Evolutionary conservation across 164 flowering plant genomes (phyloP), one percentile per base, ranked within the genome.

Genomic region (Magnolia kwangsiensis): DNA sequence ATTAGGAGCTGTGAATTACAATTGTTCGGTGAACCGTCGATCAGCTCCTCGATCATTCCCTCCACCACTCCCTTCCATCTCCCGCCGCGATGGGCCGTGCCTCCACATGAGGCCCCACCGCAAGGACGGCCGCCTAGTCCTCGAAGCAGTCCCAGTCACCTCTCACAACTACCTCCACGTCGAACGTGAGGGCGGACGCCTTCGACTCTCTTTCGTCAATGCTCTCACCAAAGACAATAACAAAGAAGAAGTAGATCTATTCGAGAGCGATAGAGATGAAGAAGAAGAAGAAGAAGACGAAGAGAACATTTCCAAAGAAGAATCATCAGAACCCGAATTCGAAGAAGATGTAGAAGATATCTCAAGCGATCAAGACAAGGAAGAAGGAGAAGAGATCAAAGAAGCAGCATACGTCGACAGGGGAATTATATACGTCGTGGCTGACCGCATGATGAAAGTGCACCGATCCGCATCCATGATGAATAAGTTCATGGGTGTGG

Each of bases 51-150:
- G 84, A 31, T 81, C 89, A 0, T 87, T 89, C 72, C 97, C 97
- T 63, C 97, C 97, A 0, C 97, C 95, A 0, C 80, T 92, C 1
- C 83, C 94, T n/a, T 88, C 95, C 0, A 85, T 88, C 14, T 76
- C 88, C 63, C 77, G 80, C 27, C 72, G 68, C n/a, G 84, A 82
- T 29, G 91, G 92, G 0, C 77, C 87, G 0, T 77, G 88, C 4
- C 67, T 90, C 19, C 88, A 80, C 78, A 82, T 91, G 88, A 81
- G 73, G 8, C 76, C 89, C 7, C 90, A 70, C 21, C 88, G 97
- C 19, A 77, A 81, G 50, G 85, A 91, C 65, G 97, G 95, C 1
- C 78, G 94, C 0, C 76, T 92, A 21, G 91, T 92, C 31, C 83
- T 92, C 11, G 90, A 89, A 76, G 97, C 97, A 9, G 90, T 92